These are phyloP conservation scores for Dioscorea cayenensis DNA, from an alignment of 116 monocot genomes.

Conservation along the genomic window DNA sequence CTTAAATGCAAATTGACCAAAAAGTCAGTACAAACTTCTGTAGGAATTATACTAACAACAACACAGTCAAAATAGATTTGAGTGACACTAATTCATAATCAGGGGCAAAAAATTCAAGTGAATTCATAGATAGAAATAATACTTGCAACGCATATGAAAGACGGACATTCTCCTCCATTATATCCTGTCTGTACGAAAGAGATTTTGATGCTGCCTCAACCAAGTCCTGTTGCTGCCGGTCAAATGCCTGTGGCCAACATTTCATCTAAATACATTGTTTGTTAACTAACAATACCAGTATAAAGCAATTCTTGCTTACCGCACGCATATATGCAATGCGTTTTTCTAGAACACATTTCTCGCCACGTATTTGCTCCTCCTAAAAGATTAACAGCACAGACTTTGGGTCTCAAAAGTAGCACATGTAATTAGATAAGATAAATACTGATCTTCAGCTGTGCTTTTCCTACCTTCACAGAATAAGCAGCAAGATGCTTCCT, in stretches of 20 bases:
- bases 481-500: constrained; percentile 86
- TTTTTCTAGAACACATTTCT: constrained; percentile 81
- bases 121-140: constrained; percentile 16
- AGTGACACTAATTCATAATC: neutral
- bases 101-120: constrained; percentile 4
- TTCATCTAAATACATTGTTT: constrained; percentile 1
- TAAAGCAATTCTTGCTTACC: constrained; percentile 34
- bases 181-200: constrained; percentile 95
- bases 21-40: neutral
- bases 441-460: neutral
- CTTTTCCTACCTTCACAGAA: constrained; percentile 60
- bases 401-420: neutral
- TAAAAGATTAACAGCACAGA: neutral
- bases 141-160: constrained; percentile 94
- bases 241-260: constrained; percentile 72
- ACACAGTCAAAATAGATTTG: neutral
- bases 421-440: neutral
- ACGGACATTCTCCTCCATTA: constrained; percentile 95
- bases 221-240: constrained; percentile 94
- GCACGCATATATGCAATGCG: constrained; percentile 94
- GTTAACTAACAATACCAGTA: neutral
- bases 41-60: neutral
- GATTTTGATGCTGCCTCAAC: constrained; percentile 97
- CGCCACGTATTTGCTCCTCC: constrained; percentile 80
- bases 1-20: neutral